Percentiles rank a stretch among this genome's conserved stretches.
phyloP scores from a whole-genome alignment of 2,329 filamentous ascomycete genomes.

The Cercospora sp. region DNA sequence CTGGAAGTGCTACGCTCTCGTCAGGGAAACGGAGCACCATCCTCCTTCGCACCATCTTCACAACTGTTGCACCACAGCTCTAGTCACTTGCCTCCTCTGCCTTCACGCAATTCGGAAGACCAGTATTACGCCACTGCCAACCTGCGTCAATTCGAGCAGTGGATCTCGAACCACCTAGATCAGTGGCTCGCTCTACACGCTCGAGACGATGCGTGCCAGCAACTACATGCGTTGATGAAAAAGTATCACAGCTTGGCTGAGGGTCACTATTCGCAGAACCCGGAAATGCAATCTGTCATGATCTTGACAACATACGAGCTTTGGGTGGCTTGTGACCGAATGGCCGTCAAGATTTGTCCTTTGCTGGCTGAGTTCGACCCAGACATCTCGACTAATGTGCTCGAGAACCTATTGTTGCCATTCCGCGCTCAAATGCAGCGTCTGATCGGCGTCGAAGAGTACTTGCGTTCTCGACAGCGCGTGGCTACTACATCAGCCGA shows the following conservation, averaged over 20 bases:
- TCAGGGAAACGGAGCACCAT: background rate
- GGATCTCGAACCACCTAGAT: background rate
- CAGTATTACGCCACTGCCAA: conserved; percentile 7
- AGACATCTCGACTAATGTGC: conserved; percentile 49
- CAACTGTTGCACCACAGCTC: conserved; percentile 4
- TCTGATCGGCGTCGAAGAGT: conserved; percentile 51
- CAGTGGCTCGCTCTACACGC: background rate
- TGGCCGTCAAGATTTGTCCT: conserved; percentile 46
- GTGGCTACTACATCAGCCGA: background rate
- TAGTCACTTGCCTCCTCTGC: conserved; percentile 19
- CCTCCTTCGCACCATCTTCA: conserved; percentile 19
- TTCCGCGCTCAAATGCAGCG: conserved; percentile 51
- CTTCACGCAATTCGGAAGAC: background rate
- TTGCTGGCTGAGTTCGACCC: conserved; percentile 57
- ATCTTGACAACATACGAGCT: conserved; percentile 58
- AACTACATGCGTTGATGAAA: background rate
- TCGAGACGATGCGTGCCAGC: background rate
- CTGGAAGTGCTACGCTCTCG: conserved; percentile 16
- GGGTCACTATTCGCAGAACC: conserved; percentile 4
- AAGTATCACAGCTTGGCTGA: conserved; percentile 5
- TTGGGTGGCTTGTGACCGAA: conserved; percentile 59
- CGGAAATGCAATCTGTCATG: conserved; percentile 35
- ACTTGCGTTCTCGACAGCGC: conserved; percentile 44
- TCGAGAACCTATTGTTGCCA: conserved; percentile 59
- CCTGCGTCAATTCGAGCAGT: conserved; percentile 16